Base-by-base conservation (phyloP, 2,329 filamentous ascomycete genomes). In the Ambrosiella beaveri region DNA sequence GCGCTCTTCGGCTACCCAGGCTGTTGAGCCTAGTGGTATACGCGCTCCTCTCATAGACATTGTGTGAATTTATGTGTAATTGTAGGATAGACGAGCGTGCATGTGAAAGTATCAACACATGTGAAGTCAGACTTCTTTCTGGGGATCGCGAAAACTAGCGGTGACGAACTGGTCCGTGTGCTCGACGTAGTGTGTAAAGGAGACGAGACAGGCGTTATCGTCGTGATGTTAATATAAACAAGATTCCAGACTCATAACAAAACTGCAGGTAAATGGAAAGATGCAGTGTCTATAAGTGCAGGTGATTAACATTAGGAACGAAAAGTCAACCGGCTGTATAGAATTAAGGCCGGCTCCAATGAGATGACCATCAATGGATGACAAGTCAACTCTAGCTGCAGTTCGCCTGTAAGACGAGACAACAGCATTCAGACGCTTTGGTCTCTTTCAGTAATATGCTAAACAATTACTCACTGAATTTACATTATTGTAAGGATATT, bases 1-100 rank as follows among this genome's bases (percentile, higher is more conserved):
- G 64, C 90, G 81, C 74, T 98, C 93, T 63, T 88, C 83, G 38
- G 82, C 74, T 63, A 96, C 81, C 93, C 93, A 98, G 71, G 84
- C 76, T 65, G 81, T 74, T 61, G 88, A 93, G 69, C 89, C 90
- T 64, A 95, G 82, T 66, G 85, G 78, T 66, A 80, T 69, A 70
- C 80, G 80, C 71, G 79, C 72, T 68, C 73, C 72, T 71, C 75
- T 70, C 71, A 76, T 75, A 59, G 75, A 68, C 64, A 65, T 65
- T 35, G 52, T 62, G 49, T 56, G 17, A 54, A 40, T 62, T 60
- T 62, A 58, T 57, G 35, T 45, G 53, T 38, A 56, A 12, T n/a
- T 38, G 39, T 52, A 44, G 36, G 41, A 19, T 27, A 27, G 27
- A 27, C 27, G 44, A 15, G n/a, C 19, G 19, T 47, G 44, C 19